Conservation (phyloP, 2,329 filamentous ascomycete species). For the Trichophaea hybrida region DNA sequence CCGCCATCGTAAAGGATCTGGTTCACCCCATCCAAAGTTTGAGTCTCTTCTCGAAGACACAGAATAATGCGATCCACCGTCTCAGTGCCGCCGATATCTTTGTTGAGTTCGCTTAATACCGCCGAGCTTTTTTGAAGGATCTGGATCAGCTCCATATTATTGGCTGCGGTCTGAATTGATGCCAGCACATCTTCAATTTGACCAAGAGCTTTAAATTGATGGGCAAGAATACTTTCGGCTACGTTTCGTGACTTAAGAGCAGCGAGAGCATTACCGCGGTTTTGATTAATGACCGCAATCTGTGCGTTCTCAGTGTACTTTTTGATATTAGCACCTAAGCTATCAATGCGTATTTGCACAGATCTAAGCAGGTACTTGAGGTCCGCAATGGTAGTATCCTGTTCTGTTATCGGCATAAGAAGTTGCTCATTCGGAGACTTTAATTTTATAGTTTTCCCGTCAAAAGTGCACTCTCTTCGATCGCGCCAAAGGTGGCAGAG, state of each 20-base stretch:
- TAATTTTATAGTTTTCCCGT: slow-evolving; percentile 57
- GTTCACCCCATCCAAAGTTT: slow-evolving; percentile 65
- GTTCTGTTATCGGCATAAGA: slow-evolving; percentile 43
- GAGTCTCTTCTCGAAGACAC: slow-evolving; percentile 63
- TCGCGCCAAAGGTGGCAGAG: slow-evolving; percentile 56
- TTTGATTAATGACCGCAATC: slow-evolving; percentile 55
- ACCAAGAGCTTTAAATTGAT: slow-evolving; percentile 55
- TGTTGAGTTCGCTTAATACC: slow-evolving; percentile 59
- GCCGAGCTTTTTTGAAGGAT: slow-evolving; percentile 67
- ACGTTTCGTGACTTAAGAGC: slow-evolving; percentile 72
- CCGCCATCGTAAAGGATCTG: slow-evolving; percentile 52
- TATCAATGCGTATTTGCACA: slow-evolving; percentile 51
- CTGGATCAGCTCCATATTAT: slow-evolving; percentile 68
- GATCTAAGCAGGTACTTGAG: slow-evolving; percentile 58
- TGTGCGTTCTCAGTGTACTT: slow-evolving; percentile 45
- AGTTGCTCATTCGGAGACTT: slow-evolving; percentile 38
- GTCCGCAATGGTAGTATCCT: slow-evolving; percentile 70
- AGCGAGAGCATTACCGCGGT: slow-evolving; percentile 58
- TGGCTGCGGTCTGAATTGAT: slow-evolving; percentile 73
- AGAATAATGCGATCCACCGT: slow-evolving; percentile 64
- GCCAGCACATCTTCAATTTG: slow-evolving; percentile 72
- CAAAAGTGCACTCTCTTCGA: slow-evolving; percentile 39
- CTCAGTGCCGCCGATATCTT: slow-evolving; percentile 60
- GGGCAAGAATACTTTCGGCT: slow-evolving; percentile 57
- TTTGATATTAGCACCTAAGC: slow-evolving; percentile 43